A percentile compares a stretch with the other conserved stretches of the same genome.
These are phyloP conservation scores for Tylopilus subfusipes DNA, from an alignment of 768 basidiomycete genomes.

Conservation along the genomic window DNA sequence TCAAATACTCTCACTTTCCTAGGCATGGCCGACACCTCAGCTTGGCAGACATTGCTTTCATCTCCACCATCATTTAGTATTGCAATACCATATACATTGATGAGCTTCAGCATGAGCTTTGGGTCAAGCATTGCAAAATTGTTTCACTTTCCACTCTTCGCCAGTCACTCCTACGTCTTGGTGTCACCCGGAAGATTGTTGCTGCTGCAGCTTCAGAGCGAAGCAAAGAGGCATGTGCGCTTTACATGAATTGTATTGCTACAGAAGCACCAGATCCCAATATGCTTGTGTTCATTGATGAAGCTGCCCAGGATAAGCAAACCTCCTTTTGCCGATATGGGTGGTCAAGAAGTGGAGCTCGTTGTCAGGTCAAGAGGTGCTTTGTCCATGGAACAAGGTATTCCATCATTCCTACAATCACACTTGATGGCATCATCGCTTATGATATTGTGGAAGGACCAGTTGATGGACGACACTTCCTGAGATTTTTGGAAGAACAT, in stretches of 20 bases:
- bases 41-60: neutral
- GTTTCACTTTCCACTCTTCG: neutral
- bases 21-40: neutral
- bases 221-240: conserved; percentile 1
- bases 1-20: neutral
- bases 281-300: conserved; percentile 23
- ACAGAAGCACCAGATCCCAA: conserved; percentile 12
- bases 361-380: too few relatives aligned
- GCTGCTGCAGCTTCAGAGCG: conserved; percentile 6
- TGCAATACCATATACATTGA: conserved; percentile 5
- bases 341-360: too few relatives aligned
- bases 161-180: too few relatives aligned
- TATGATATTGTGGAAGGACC: conserved; percentile 16
- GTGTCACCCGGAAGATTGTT: conserved; percentile 5
- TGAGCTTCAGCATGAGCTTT: neutral
- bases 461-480: too few relatives aligned
- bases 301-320: conserved; percentile 16
- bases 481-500: too few relatives aligned
- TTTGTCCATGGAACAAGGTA: too few relatives aligned
- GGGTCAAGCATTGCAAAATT: neutral
- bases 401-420: too few relatives aligned
- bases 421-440: conserved; percentile 6
- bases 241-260: conserved; percentile 11
- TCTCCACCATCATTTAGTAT: too few relatives aligned
- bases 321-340: too few relatives aligned